phyloP scores from a whole-genome alignment of 495 filamentous ascomycete genomes.

The Parmelia sp. region DNA sequence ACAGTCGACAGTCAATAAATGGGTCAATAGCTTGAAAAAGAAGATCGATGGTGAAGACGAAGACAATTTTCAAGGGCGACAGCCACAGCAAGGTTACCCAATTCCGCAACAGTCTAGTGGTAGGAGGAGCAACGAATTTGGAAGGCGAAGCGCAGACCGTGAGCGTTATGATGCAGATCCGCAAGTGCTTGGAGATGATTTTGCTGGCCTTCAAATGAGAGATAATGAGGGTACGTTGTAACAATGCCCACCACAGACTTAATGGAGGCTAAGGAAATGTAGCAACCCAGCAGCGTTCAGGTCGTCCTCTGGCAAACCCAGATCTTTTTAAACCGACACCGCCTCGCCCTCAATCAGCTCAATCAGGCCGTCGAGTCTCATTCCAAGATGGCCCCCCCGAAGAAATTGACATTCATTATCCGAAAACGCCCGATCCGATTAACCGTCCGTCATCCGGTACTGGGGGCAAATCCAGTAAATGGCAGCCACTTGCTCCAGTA shows the following conservation, averaged over 20 bases:
- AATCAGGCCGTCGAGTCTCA: constrained; percentile 64
- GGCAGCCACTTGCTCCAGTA: constrained; percentile 86
- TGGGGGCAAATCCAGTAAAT: constrained; percentile 74
- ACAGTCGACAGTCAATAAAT: constrained; percentile 84
- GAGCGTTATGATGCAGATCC: constrained; percentile 96
- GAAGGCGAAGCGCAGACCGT: constrained; percentile 70
- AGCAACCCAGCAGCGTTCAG: constrained; percentile 44
- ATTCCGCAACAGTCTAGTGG: constrained; percentile 41
- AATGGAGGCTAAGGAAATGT: constrained; percentile 6
- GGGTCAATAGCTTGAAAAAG: constrained; percentile 87
- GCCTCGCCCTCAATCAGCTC: constrained; percentile 48
- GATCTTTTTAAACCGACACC: constrained; percentile 72
- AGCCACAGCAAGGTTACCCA: constrained; percentile 37
- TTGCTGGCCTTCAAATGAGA: constrained; percentile 77
- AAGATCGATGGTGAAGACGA: constrained; percentile 79
- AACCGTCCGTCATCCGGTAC: constrained; percentile 35
- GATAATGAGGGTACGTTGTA: constrained; percentile 58
- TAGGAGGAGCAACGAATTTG: constrained; percentile 51
- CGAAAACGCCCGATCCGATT: constrained; percentile 49
- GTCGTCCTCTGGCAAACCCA: constrained; percentile 67
- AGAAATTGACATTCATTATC: constrained; percentile 73
- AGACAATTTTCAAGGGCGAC: constrained; percentile 37
- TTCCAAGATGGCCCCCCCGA: constrained; percentile 69
- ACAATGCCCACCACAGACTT: background rate
- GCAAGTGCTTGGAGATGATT: constrained; percentile 81